Evolutionary conservation across 371 early-diverging fungal genomes (phyloP).

Genomic region (Coemansia linderi): DNA sequence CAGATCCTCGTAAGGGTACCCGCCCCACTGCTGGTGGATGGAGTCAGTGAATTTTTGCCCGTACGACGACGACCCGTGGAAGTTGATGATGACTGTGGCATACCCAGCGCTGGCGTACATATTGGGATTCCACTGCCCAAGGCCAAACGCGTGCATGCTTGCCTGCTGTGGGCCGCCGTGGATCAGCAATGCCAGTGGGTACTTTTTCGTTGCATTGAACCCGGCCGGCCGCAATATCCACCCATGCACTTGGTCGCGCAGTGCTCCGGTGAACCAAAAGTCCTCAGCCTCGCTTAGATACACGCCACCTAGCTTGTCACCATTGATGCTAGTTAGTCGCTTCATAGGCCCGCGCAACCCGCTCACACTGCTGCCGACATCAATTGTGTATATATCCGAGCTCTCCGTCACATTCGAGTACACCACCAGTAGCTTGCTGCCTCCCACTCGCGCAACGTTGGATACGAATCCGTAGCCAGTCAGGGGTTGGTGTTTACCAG

Average conservation of each 20-base stretch:
- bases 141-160: slow-evolving; percentile 66
- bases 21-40: slow-evolving; percentile 75
- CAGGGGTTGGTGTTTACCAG: slow-evolving; percentile 11
- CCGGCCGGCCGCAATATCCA: slow-evolving; percentile 70
- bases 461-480: slow-evolving; percentile 51
- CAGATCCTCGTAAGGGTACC: slow-evolving; percentile 70
- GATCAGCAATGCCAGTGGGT: slow-evolving; percentile 74
- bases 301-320: slow-evolving; percentile 47
- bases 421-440: slow-evolving; percentile 11
- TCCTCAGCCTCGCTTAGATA: slow-evolving; percentile 62
- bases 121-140: slow-evolving; percentile 73
- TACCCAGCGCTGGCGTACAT: slow-evolving; percentile 73
- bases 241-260: slow-evolving; percentile 69
- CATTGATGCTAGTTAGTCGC: slow-evolving; percentile 58
- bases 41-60: slow-evolving; percentile 74
- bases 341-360: not conserved
- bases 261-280: slow-evolving; percentile 70
- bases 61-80: slow-evolving; percentile 79
- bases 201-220: slow-evolving; percentile 58
- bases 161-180: slow-evolving; percentile 82
- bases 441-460: slow-evolving; percentile 15
- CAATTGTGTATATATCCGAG: slow-evolving; percentile 21
- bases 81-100: slow-evolving; percentile 72
- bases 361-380: not conserved
- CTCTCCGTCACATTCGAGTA: slow-evolving; percentile 19